Evolutionary conservation across 495 filamentous ascomycete species (phyloP).

Genomic region (Aspergillus ostianus): DNA sequence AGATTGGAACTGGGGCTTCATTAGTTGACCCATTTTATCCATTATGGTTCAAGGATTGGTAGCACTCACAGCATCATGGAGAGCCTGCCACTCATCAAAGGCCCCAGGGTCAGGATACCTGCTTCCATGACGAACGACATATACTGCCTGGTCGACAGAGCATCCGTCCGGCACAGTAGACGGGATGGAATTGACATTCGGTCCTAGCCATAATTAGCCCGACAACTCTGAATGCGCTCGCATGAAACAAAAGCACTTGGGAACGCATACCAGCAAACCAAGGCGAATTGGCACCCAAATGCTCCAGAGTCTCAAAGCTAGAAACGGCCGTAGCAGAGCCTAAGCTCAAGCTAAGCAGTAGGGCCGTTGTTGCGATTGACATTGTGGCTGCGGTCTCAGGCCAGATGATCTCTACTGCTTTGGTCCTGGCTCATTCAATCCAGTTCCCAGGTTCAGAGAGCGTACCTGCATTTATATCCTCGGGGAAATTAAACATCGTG

Average conservation of each 20-base stretch:
- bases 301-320: slow-evolving; percentile 37
- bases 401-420: no score
- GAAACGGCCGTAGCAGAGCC: slow-evolving; percentile 8
- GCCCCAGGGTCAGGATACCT: slow-evolving; percentile 55
- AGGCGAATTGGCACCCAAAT: slow-evolving; percentile 53
- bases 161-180: slow-evolving; percentile 49
- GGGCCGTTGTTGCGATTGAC: neutral
- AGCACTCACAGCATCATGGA: slow-evolving; percentile 40
- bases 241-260: no score
- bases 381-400: neutral
- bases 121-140: slow-evolving; percentile 55
- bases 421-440: no score
- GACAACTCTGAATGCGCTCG: neutral
- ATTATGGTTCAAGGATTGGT: neutral
- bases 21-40: slow-evolving; percentile 1
- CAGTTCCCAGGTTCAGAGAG: neutral
- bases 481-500: neutral
- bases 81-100: slow-evolving; percentile 48
- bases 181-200: slow-evolving; percentile 52
- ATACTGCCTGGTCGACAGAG: slow-evolving; percentile 53
- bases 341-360: slow-evolving; percentile 11
- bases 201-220: slow-evolving; percentile 28
- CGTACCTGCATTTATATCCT: neutral
- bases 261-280: slow-evolving; percentile 46
- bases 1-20: slow-evolving; percentile 34